These are phyloP conservation scores for Datisca glomerata DNA, from an alignment of 306 rosid species.

Conservation along the genomic window DNA sequence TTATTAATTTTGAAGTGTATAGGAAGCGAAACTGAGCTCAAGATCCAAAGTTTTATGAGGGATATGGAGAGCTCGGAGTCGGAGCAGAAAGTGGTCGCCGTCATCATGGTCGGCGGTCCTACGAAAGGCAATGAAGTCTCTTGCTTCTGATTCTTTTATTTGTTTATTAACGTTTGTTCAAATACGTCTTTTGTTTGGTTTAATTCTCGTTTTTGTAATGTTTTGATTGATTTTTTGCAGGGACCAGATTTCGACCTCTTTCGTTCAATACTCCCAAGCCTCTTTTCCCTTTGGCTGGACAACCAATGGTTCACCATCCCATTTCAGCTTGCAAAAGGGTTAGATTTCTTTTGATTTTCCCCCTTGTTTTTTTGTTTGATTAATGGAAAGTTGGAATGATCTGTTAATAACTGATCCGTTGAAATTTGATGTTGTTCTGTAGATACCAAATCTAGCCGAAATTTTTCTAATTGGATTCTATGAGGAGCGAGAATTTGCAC, in stretches of 20 bases:
- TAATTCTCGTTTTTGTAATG: constrained; percentile 9
- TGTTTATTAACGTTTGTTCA: not conserved
- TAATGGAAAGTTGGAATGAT: not conserved
- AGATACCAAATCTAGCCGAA: constrained; percentile 89
- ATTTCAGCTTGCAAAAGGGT: constrained; percentile 94
- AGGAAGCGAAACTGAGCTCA: too few relatives aligned
- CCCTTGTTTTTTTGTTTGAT: not conserved
- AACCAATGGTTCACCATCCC: constrained; percentile 93
- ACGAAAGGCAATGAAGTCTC: constrained; percentile 58
- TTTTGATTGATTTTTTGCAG: constrained; percentile 36
- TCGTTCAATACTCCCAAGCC: constrained; percentile 94
- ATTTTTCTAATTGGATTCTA: constrained; percentile 79
- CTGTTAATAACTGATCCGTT: not conserved
- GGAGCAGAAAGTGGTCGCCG: constrained; percentile 84
- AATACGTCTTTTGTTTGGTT: not conserved
- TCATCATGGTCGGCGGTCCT: constrained; percentile 98
- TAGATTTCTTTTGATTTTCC: constrained; percentile 11
- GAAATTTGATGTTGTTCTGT: not conserved
- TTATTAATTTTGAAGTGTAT: too few relatives aligned
- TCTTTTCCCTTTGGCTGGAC: constrained; percentile 96
- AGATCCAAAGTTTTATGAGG: constrained; percentile 5
- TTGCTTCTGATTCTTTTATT: not conserved
- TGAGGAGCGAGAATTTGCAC: constrained; percentile 90
- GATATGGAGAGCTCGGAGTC: constrained; percentile 66
- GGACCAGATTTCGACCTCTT: constrained; percentile 97